Conservation (phyloP, 139 green algal genomes). For the Micractinium sp. region DNA sequence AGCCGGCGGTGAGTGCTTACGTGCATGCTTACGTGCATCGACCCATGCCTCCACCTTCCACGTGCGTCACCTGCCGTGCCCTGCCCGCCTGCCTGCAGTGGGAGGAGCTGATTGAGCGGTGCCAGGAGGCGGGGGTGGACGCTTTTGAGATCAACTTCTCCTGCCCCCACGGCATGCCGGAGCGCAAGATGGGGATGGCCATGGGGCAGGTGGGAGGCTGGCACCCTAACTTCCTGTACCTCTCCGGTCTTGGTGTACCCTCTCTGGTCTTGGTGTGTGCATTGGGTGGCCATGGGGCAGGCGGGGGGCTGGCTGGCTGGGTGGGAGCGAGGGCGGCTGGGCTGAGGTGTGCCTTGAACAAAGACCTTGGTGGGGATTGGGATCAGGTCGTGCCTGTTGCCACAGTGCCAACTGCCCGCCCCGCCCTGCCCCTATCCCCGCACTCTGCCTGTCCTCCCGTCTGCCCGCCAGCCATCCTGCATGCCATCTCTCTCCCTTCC, state of each 20-base stretch:
- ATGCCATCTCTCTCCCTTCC: too few relatives aligned
- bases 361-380: too few relatives aligned
- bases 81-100: constrained; percentile 50
- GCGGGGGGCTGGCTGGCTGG: neutral
- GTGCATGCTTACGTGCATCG: neutral
- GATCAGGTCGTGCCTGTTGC: neutral
- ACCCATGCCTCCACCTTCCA: neutral
- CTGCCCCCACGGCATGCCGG: constrained; percentile 96
- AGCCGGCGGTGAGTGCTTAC: neutral
- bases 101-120: constrained; percentile 93
- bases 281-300: constrained; percentile 9
- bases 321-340: too few relatives aligned
- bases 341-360: too few relatives aligned
- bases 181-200: constrained; percentile 85
- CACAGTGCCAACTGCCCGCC: neutral
- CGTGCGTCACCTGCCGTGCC: neutral
- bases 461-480: too few relatives aligned
- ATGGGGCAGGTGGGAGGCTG: constrained; percentile 51
- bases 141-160: constrained; percentile 97
- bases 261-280: too few relatives aligned
- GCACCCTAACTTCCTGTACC: too few relatives aligned
- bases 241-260: too few relatives aligned
- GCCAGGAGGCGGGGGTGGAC: constrained; percentile 91
- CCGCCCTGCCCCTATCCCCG: too few relatives aligned
- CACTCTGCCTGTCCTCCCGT: too few relatives aligned